Evolutionary conservation across 345 rosid species (phyloP), one percentile per base, ranked within the genome.

Genomic region (Citrus medica): DNA sequence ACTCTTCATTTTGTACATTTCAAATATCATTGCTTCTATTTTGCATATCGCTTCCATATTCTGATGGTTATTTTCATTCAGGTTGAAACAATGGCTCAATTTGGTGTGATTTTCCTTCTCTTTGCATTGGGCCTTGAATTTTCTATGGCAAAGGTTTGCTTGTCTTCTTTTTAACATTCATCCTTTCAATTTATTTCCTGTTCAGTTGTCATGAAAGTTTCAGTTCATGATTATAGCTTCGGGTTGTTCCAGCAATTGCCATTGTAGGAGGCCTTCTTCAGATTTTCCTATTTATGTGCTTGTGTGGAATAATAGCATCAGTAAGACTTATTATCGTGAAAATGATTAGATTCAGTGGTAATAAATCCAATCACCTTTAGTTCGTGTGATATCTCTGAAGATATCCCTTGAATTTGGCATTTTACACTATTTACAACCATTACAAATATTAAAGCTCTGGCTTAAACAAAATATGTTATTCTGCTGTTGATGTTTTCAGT

Each of bases 121-220:
- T 89, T 89, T 77, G 90, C 90, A 9, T 73, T 87, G 92, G 92
- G 92, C 74, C 82, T 89, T 62, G 92, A 89, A 85, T 89, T 89
- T 76, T 87, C 92, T 6, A 76, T 82, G 0, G 10, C 89, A 64
- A 89, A 87, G 81, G 90, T 89, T 22, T 17, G 82, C 60, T 75
- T 69, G 33, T 58, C 22, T 53, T 79, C 68, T 7, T 60, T 59
- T 69, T 42, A 9, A 19, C 13, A 40, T 42, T 24, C n/a, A 22
- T 66, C 73, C 16, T 77, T 71, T 30, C 25, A 35, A 32, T 30
- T 62, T 19, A 38, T 28, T 30, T 53, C 33, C 6, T 25, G 1
- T 67, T 70, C 19, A 19, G 40, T 33, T 78, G 27, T 62, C 16
- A 9, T 40, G 9, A 53, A 62, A 51, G 10, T 66, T 78, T 71